Evolutionary conservation across 257 asterid genomes (phyloP), one percentile per base, ranked within the genome.

Genomic region (Lantana camara): DNA sequence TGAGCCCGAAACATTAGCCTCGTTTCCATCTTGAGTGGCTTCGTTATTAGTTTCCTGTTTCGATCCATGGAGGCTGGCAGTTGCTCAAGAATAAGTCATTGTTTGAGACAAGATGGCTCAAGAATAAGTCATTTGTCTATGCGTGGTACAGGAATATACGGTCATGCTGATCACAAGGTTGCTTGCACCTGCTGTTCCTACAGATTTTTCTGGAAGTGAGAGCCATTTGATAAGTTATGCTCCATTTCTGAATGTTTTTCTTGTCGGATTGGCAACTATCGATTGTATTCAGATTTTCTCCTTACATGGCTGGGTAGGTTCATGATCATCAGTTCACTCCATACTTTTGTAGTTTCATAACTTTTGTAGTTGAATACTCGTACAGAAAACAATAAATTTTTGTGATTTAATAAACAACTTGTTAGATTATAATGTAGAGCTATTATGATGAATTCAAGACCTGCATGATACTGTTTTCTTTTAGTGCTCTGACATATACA

Each of bases 241-340:
- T 66, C 95, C 95, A 68, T 79, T 85, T 75, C 73, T 94, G 85
- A 88, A 94, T 74, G 90, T 88, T 80, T 78, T 94, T 66, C 95
- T 88, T 66, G 74, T 84, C 9, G 99, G 96, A 72, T 79, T 94
- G 75, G 85, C 97, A 55, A 70, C 90, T 42, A 32, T 94, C 13
- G 97, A 94, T 64, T 66, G 86, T 62, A 59, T 88, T 57, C 95
- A 90, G 81, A 90, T 88, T 32, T 88, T 94, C 72, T 94, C 97
- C 55, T 83, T 87, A 62, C 97, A 90, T 63, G 99, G 99, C 71
- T 77, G 90, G 99, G 99, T 94, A 86, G 69, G 96, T 88, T 75
- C 79, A 73, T 56, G 70, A 63, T 80, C 70, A 55, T 35, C 65
- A 52, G 4, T 69, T 57, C 12, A n/a, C 54, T 74, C 17, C 57